These are phyloP conservation scores for Ailanthus altissimus DNA, from an alignment of 345 rosid species.

Conservation along the genomic window DNA sequence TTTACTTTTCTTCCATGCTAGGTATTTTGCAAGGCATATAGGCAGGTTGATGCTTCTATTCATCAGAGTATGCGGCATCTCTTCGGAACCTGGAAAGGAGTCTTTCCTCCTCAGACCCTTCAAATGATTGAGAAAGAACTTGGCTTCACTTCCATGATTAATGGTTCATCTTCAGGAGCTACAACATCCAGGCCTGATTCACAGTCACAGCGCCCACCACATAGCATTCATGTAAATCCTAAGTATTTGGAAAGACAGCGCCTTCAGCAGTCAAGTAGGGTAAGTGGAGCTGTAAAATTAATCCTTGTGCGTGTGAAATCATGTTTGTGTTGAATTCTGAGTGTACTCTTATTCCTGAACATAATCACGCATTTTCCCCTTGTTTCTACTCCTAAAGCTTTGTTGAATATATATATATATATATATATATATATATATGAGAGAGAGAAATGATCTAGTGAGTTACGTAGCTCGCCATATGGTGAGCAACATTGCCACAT, in stretches of 20 bases:
- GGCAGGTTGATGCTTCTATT: constrained; percentile 78
- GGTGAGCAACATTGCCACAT: too few relatives aligned
- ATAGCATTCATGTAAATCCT: constrained; percentile 98
- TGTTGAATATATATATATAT: not conserved
- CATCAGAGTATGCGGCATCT: constrained; percentile 92
- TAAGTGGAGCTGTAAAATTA: constrained; percentile 34
- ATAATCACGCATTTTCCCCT: not conserved
- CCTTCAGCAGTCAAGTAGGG: constrained; percentile 84
- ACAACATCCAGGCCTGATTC: constrained; percentile 63
- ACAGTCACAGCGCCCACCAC: constrained; percentile 69
- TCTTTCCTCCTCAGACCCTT: constrained; percentile 77
- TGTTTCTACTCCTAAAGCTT: not conserved
- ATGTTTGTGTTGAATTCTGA: not conserved
- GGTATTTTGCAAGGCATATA: constrained; percentile 92
- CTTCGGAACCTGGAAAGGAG: constrained; percentile 99
- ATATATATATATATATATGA: too few relatives aligned
- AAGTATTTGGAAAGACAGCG: constrained; percentile 94
- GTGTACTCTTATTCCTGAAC: not conserved
- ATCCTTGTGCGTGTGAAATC: constrained; percentile 2
- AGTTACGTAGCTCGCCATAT: too few relatives aligned
- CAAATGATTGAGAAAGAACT: constrained; percentile 88
- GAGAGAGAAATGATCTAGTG: too few relatives aligned
- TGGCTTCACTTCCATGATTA: constrained; percentile 64
- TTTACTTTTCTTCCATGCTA: constrained; percentile 29
- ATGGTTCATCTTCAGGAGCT: constrained; percentile 65